A percentile compares a stretch with the other conserved stretches of the same genome.
phyloP scores from a whole-genome alignment of 768 basidiomycete genomes.

The Hypsizygus marmoreus region DNA sequence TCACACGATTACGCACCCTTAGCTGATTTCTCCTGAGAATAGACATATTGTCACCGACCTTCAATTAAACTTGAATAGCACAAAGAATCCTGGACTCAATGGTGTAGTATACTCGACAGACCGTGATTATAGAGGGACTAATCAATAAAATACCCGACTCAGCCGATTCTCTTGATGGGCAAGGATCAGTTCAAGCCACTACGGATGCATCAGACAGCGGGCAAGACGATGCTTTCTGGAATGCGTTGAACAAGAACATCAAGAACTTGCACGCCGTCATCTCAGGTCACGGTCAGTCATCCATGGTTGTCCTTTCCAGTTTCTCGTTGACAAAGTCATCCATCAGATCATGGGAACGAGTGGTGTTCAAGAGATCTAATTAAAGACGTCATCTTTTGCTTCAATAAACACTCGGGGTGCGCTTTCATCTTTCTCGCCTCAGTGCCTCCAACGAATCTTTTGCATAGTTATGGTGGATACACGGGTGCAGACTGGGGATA shows the following conservation, averaged over 20 bases:
- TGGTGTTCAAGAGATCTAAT: conserved; percentile 74
- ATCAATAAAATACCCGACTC: neutral
- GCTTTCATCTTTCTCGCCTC: conserved; percentile 8
- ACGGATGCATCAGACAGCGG: conserved; percentile 34
- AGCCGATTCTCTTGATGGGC: conserved; percentile 53
- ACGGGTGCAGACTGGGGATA: conserved; percentile 54
- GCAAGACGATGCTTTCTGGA: conserved; percentile 65
- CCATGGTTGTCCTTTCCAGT: neutral
- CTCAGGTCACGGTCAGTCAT: conserved; percentile 68
- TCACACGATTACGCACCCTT: neutral
- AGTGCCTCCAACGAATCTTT: neutral
- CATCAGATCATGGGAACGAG: conserved; percentile 72
- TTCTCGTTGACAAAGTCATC: neutral
- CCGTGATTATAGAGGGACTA: no score
- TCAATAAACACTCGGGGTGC: conserved; percentile 76
- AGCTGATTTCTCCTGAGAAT: conserved; percentile 1
- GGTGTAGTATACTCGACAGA: conserved; percentile 23
- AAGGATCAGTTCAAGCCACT: conserved; percentile 65
- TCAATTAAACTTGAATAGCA: conserved; percentile 35
- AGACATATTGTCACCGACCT: conserved; percentile 40
- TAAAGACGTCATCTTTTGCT: conserved; percentile 70
- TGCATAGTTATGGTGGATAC: conserved; percentile 70
- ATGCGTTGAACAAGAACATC: conserved; percentile 55
- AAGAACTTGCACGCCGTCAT: conserved; percentile 68
- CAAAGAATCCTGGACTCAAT: conserved; percentile 44